Conservation (phyloP, 2,329 filamentous ascomycete genomes). For the Neopestalotiopsis sp. region DNA sequence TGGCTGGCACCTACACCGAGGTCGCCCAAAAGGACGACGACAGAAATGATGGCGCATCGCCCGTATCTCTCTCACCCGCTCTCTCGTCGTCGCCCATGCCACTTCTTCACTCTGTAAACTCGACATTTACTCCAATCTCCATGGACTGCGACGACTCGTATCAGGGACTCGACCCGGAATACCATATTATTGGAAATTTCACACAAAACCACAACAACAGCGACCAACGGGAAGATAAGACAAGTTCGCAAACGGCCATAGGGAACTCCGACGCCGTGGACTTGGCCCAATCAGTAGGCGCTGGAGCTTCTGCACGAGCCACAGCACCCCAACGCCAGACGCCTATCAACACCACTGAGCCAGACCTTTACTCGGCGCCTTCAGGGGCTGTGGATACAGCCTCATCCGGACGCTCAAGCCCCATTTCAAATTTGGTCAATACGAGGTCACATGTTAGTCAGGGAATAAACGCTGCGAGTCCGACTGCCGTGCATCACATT, state of each 20-base stretch:
- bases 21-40: slow-evolving; percentile 31
- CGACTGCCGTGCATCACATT: background rate
- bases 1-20: slow-evolving; percentile 10
- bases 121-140: slow-evolving; percentile 37
- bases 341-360: slow-evolving; percentile 30
- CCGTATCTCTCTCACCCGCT: slow-evolving; percentile 31
- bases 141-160: slow-evolving; percentile 36
- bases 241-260: slow-evolving; percentile 25
- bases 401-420: slow-evolving; percentile 22
- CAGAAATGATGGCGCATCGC: slow-evolving; percentile 28
- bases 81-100: slow-evolving; percentile 37
- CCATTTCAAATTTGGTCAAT: slow-evolving; percentile 20
- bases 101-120: slow-evolving; percentile 31
- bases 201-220: background rate
- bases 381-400: slow-evolving; percentile 28
- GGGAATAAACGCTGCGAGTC: slow-evolving; percentile 20
- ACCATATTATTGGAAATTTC: background rate
- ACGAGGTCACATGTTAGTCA: slow-evolving; percentile 20
- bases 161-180: background rate
- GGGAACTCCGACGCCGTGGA: slow-evolving; percentile 20
- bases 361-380: slow-evolving; percentile 36
- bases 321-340: slow-evolving; percentile 22
- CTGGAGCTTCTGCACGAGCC: slow-evolving; percentile 34
- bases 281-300: slow-evolving; percentile 36
- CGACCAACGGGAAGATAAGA: background rate